These are phyloP conservation scores for Gelatoporia subvermispora DNA, from an alignment of 768 basidiomycete species.

Conservation along the genomic window DNA sequence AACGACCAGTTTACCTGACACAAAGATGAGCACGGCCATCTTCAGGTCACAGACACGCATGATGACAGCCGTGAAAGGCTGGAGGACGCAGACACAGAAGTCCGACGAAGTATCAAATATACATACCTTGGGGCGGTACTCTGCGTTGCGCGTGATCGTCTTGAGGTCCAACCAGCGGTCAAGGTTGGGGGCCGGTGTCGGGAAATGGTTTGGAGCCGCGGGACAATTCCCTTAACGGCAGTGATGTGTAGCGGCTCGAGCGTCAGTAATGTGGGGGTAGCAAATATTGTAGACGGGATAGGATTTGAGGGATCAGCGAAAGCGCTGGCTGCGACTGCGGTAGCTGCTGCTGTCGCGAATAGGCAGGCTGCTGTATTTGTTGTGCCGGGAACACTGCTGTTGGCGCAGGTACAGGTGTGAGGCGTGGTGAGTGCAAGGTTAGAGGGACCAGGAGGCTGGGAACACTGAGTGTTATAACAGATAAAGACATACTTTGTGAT, in stretches of 20 bases:
- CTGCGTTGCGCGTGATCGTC: slow-evolving; percentile 98
- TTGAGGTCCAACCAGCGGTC: slow-evolving; percentile 96
- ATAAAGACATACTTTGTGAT: no score
- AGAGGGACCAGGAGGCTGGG: slow-evolving; percentile 36
- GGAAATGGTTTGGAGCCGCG: slow-evolving; percentile 99
- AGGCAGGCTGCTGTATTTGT: slow-evolving; percentile 22
- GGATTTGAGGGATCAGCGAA: slow-evolving; percentile 58
- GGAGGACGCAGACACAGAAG: slow-evolving; percentile 50
- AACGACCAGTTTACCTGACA: slow-evolving; percentile 99
- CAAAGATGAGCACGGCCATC: slow-evolving; percentile 98
- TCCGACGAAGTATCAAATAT: slow-evolving; percentile 42
- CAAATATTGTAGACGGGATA: slow-evolving; percentile 43
- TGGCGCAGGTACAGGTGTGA: slow-evolving; percentile 46
- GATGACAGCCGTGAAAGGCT: slow-evolving; percentile 99
- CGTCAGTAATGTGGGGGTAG: slow-evolving; percentile 70
- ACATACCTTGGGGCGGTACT: slow-evolving; percentile 99
- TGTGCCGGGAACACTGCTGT: slow-evolving; percentile 33
- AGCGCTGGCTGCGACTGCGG: slow-evolving; percentile 28
- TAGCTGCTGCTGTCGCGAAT: slow-evolving; percentile 11
- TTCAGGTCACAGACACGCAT: slow-evolving; percentile 99
- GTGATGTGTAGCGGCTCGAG: slow-evolving; percentile 94
- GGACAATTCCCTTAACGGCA: slow-evolving; percentile 95
- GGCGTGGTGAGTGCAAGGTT: slow-evolving; percentile 46
- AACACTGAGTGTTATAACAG: no score
- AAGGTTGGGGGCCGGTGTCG: slow-evolving; percentile 96